Evolutionary conservation across 306 rosid genomes (phyloP).

Genomic region (cucumber (Cucumis sativus)): Cucumber_9930_V3 NC_026660.2:27246001-27246500

Average conservation of each 20-base stretch:
- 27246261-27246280: background rate
- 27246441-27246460: too few relatives aligned
- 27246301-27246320: too few relatives aligned
- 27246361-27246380: too few relatives aligned
- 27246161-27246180: background rate
- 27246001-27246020: background rate
- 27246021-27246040: background rate
- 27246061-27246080: background rate
- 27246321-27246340: too few relatives aligned
- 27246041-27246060: background rate
- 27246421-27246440: too few relatives aligned
- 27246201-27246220: background rate
- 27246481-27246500: background rate
- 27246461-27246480: background rate
- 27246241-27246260: background rate
- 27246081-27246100: background rate
- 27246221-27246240: constrained; percentile 5
- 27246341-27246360: background rate
- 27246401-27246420: too few relatives aligned
- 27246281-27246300: background rate
- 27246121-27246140: background rate
- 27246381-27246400: too few relatives aligned
- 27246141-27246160: too few relatives aligned
- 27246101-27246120: background rate
- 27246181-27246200: background rate